Evolutionary conservation across 345 rosid species (phyloP).

Genomic region (Cardamine chenopodiifolia): DNA sequence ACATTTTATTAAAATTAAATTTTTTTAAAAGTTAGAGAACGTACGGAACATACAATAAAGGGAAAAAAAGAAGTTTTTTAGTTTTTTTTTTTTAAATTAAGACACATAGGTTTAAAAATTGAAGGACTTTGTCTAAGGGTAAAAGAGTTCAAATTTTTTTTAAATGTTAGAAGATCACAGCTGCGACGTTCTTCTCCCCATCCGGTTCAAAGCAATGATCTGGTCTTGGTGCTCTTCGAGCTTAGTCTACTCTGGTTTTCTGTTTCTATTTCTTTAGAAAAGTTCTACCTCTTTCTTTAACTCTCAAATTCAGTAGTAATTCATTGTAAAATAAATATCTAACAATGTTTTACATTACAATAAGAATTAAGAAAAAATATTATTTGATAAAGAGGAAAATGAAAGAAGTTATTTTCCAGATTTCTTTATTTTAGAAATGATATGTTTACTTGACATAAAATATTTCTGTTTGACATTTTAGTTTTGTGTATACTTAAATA

Average conservation of each 20-base stretch:
- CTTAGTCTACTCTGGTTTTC: too few relatives aligned
- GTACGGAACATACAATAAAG: neutral
- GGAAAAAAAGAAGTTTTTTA: too few relatives aligned
- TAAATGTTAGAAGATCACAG: neutral
- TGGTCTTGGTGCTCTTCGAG: too few relatives aligned
- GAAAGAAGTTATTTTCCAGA: too few relatives aligned
- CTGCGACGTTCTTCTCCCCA: neutral
- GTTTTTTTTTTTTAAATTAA: too few relatives aligned
- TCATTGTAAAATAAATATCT: too few relatives aligned
- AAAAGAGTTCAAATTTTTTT: neutral
- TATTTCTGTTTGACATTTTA: conserved; percentile 18
- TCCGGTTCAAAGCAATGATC: neutral
- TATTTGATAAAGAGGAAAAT: neutral
- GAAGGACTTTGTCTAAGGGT: neutral
- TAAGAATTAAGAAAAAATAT: too few relatives aligned
- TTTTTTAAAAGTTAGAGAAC: neutral
- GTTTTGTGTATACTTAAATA: neutral
- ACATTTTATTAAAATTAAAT: neutral
- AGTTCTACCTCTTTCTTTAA: neutral
- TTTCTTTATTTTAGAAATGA: neutral
- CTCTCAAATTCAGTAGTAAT: neutral
- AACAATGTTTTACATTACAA: too few relatives aligned
- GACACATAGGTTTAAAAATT: too few relatives aligned
- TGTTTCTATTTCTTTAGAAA: too few relatives aligned
- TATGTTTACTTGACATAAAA: neutral